Conservation (phyloP, 192 early-diverging fungal species). For the Coemansia sp. region DNA sequence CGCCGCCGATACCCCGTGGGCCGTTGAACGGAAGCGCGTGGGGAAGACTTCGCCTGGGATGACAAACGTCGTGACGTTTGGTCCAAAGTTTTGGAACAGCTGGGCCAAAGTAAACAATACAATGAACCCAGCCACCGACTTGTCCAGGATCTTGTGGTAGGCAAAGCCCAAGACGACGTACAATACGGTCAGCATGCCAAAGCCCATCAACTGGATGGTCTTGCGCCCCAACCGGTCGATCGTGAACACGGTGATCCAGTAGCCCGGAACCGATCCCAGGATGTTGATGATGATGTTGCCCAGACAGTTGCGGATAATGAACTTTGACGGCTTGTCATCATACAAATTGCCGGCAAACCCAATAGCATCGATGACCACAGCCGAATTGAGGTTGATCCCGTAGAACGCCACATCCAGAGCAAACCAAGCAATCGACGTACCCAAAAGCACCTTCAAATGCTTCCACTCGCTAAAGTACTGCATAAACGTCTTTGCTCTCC, state of each 20-base stretch:
- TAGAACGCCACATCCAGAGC: conserved; percentile 76
- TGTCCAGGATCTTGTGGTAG: conserved; percentile 59
- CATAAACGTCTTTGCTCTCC: conserved; percentile 50
- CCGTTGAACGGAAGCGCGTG: conserved; percentile 72
- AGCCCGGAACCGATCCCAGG: conserved; percentile 86
- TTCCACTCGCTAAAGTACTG: conserved; percentile 43
- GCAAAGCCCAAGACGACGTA: conserved; percentile 69
- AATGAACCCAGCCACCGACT: conserved; percentile 54
- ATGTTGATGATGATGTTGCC: conserved; percentile 90
- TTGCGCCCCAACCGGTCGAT: conserved; percentile 89
- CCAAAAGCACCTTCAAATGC: conserved; percentile 74
- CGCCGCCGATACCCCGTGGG: conserved; percentile 77
- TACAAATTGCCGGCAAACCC: conserved; percentile 52
- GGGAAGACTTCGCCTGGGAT: conserved; percentile 80
- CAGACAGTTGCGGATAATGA: conserved; percentile 62
- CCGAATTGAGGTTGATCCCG: conserved; percentile 76
- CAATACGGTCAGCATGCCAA: conserved; percentile 66
- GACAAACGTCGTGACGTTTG: conserved; percentile 87
- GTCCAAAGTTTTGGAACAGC: conserved; percentile 94
- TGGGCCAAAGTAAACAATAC: conserved; percentile 61
- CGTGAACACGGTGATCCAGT: conserved; percentile 88
- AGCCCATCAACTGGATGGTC: conserved; percentile 89
- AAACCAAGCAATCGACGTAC: conserved; percentile 73
- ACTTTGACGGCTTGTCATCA: conserved; percentile 27
- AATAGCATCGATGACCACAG: conserved; percentile 65